Base-by-base conservation (phyloP, 148 eudicot genomes). In the Nyssa sinensis region DNA sequence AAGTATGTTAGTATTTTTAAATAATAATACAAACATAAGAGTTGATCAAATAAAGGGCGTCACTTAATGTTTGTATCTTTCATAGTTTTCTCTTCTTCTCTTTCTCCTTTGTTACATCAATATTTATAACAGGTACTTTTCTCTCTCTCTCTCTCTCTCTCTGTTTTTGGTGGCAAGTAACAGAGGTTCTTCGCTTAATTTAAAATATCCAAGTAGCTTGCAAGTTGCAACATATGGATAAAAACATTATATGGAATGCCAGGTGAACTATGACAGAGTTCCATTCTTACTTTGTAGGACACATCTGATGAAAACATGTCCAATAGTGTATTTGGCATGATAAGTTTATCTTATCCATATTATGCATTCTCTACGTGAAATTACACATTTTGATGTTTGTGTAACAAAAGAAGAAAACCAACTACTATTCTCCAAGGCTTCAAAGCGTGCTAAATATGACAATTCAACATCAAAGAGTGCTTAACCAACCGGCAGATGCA, bases 401-500 rank as follows among this genome's bases (percentile, higher is more conserved):
- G 7, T 64, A 64, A 21, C 0, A 19, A 33, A 21, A 14, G n/a
- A 63, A 31, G 5, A n/a, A 63, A 63, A 63, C n/a, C 24, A 37
- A 29, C 19, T 25, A 62, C 66, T 2, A 12, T 34, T 37, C 4
- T 37, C 44, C 9, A 25, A 67, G 27, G 33, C 57, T 28, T 67
- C 23, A 67, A 29, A 2, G 23, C 47, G 17, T 68, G 71, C 35
- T 49, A 28, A 47, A 12, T n/a, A 35, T 44, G 34, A 28, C 6
- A 67, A 25, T 4, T 32, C 21, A 13, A 51, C 31, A 62, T 53
- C 11, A 69, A 21, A 17, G 47, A 53, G 63, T 63, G 69, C 17
- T 35, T 25, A 70, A 64, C 89, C 81, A 60, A 93, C 98, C 98
- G 75, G 98, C 98, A 64, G 84, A 80, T 79, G 85, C 78, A 70